These are phyloP conservation scores for Clavariopsis aquatica DNA, from an alignment of 495 filamentous ascomycete genomes.

Conservation along the genomic window DNA sequence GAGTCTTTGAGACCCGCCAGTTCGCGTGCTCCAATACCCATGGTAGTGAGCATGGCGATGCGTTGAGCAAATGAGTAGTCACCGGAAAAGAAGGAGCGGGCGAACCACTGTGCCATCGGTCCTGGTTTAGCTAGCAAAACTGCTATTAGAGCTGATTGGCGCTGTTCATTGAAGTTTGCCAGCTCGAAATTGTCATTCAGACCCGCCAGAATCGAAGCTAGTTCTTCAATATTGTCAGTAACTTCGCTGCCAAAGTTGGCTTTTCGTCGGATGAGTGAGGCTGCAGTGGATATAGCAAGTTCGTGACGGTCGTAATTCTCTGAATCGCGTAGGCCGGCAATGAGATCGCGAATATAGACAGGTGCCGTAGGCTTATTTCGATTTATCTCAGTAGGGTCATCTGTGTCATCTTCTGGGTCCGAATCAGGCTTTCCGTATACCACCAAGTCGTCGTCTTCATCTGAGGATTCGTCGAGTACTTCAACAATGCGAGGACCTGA, in stretches of 20 bases:
- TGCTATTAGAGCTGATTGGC: slow-evolving; percentile 82
- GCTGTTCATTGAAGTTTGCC: slow-evolving; percentile 71
- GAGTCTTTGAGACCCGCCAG: slow-evolving; percentile 71
- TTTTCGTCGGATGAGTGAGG: slow-evolving; percentile 83
- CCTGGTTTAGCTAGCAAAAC: slow-evolving; percentile 73
- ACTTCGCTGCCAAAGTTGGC: slow-evolving; percentile 85
- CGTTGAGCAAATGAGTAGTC: slow-evolving; percentile 87
- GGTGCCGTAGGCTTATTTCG: slow-evolving; percentile 81
- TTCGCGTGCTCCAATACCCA: slow-evolving; percentile 85
- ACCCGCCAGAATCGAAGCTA: slow-evolving; percentile 73
- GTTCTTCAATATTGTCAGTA: slow-evolving; percentile 75
- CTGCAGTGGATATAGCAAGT: slow-evolving; percentile 73
- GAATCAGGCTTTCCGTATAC: slow-evolving; percentile 90
- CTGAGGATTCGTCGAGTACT: slow-evolving; percentile 55
- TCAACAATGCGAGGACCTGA: slow-evolving; percentile 47
- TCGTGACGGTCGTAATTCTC: slow-evolving; percentile 83
- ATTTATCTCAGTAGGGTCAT: slow-evolving; percentile 82
- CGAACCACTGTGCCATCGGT: slow-evolving; percentile 79
- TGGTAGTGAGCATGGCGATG: slow-evolving; percentile 72
- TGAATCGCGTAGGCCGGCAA: slow-evolving; percentile 72
- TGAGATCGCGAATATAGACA: slow-evolving; percentile 89
- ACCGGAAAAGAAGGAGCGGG: slow-evolving; percentile 82
- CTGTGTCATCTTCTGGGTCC: slow-evolving; percentile 87
- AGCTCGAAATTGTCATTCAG: slow-evolving; percentile 79
- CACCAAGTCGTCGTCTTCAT: slow-evolving; percentile 75